Evolutionary conservation across 441 rosid genomes (phyloP).

Genomic region (Croton laevigatus): DNA sequence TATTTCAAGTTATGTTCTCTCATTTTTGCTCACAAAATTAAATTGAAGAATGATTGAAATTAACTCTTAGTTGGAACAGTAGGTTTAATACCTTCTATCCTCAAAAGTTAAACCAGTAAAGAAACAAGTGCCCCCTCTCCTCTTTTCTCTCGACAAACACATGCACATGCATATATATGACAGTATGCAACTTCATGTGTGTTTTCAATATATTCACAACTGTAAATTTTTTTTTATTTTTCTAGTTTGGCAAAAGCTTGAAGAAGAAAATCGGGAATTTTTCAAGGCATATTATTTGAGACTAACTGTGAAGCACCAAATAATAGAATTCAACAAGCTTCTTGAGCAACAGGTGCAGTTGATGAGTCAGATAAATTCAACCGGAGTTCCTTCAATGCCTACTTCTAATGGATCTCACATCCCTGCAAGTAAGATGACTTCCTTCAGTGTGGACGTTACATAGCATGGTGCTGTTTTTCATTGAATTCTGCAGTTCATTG

Average conservation of each 20-base stretch:
- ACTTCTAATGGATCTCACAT: constrained; percentile 76
- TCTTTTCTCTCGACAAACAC: background rate
- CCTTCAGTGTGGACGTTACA: background rate
- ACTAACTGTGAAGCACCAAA: constrained; percentile 88
- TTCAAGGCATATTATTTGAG: constrained; percentile 90
- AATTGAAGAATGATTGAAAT: background rate
- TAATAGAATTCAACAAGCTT: constrained; percentile 86
- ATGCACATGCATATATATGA: background rate
- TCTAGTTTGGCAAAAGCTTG: constrained; percentile 99
- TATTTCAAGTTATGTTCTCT: background rate
- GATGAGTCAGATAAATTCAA: constrained; percentile 69
- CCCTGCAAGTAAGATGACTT: constrained; percentile 56
- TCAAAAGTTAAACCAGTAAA: background rate
- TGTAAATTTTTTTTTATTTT: constrained; percentile 21
- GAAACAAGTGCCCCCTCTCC: background rate
- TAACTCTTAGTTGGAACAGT: background rate
- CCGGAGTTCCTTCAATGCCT: constrained; percentile 54
- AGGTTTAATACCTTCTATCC: background rate
- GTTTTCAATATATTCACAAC: constrained; percentile 3
- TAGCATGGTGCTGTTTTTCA: background rate
- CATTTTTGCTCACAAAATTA: background rate
- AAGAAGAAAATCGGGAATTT: constrained; percentile 95
- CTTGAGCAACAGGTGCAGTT: constrained; percentile 86
- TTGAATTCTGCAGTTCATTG: background rate
- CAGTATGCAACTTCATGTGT: background rate